Base-by-base conservation (phyloP, 306 rosid genomes). In the Casuarina equisetifolia region DNA sequence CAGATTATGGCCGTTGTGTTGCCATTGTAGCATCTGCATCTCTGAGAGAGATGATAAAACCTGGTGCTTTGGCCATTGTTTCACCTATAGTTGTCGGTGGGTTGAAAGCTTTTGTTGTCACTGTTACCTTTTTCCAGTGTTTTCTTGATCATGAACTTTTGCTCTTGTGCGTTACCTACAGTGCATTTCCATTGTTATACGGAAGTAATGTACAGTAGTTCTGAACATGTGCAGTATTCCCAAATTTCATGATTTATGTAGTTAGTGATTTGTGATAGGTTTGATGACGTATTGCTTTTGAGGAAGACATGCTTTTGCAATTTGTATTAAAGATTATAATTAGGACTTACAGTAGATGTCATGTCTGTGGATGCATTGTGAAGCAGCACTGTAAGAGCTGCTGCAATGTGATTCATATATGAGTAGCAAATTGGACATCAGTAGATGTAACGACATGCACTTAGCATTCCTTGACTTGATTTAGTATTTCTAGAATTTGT, bases 1-100 rank as follows among this genome's bases (percentile, higher is more conserved):
- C 99, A 36, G 99, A 95, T 76, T 95, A 95, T 87, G 90, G 90
- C 36, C 97, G 97, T 49, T 95, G 99, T 80, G 99, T 95, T 79
- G 99, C 97, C 73, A 95, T 92, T 39, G 97, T 95, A 71, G 99
- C 99, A 75, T 88, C 99, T 74, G 97, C 97, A 64, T 92, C 99
- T 39, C 79, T 95, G 78, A 86, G 85, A 85, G 99, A 95, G 89
- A 95, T 95, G 99, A 91, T 91, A 79, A 95, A 95, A 83, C 99
- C 97, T 69, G 97, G 99, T 76, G 97, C 91, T 74, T 80, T 95
- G 90, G 97, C 99, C 76, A 95, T 92, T 82, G 54, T 95, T 86
- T 95, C 99, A 71, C 99, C 97, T 70, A 82, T 95, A 49, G 90
- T 51, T 52, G 87, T 95, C 80, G 99, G 99, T 95, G 80, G 72